Conservation (phyloP, 805 yeast species). For the Starmerella powellii region DNA sequence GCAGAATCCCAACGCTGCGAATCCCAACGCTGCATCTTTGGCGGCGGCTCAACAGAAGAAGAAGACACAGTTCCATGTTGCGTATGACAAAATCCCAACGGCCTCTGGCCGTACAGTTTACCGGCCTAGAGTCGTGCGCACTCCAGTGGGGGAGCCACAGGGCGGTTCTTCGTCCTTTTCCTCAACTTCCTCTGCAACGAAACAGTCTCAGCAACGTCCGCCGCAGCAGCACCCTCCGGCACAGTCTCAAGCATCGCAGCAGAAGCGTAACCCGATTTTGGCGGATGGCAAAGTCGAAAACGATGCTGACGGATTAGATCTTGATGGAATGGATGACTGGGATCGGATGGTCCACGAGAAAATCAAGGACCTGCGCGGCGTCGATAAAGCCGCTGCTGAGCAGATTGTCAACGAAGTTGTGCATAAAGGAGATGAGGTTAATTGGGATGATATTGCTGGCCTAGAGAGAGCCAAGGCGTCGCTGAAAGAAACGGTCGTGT, state of each 20-base stretch:
- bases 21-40: background rate
- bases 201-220: background rate
- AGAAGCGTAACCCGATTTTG: constrained; percentile 8
- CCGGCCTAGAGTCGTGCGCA: constrained; percentile 17
- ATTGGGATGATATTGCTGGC: constrained; percentile 94
- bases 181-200: background rate
- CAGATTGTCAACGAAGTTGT: constrained; percentile 83
- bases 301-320: background rate
- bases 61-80: constrained; percentile 16
- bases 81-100: constrained; percentile 16
- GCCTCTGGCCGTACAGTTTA: constrained; percentile 13
- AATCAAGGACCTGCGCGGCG: constrained; percentile 40
- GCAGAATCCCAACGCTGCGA: too few relatives aligned
- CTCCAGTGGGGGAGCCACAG: background rate
- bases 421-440: constrained; percentile 78
- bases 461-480: constrained; percentile 78
- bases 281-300: constrained; percentile 13
- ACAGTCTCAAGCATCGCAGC: background rate
- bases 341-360: constrained; percentile 27
- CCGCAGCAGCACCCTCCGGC: background rate
- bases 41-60: constrained; percentile 1
- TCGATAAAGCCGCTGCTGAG: constrained; percentile 65
- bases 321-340: constrained; percentile 26
- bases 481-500: constrained; percentile 86
- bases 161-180: background rate